Conservation (phyloP, 2,329 filamentous ascomycete species). For the Colletotrichum sojae region DNA sequence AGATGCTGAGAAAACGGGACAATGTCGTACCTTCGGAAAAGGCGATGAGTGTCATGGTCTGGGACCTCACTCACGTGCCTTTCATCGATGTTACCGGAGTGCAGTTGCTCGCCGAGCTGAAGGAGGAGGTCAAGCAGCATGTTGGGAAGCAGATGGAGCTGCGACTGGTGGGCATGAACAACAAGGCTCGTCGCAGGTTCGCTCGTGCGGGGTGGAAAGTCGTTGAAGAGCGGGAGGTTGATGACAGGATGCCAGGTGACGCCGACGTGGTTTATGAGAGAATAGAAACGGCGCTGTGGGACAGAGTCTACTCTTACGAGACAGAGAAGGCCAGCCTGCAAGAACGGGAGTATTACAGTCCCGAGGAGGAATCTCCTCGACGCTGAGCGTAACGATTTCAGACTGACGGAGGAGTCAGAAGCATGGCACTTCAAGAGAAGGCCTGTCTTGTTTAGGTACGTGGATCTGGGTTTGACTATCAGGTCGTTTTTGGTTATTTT, state of each 20-base stretch:
- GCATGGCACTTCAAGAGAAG: not conserved
- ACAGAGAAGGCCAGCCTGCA: slow-evolving; percentile 5
- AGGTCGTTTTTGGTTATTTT: too few relatives aligned
- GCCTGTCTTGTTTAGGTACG: too few relatives aligned
- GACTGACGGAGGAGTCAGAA: not conserved
- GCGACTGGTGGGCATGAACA: slow-evolving; percentile 63
- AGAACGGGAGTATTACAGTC: slow-evolving; percentile 1
- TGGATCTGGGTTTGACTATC: too few relatives aligned
- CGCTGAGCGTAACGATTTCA: not conserved
- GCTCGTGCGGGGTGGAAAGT: slow-evolving; percentile 55
- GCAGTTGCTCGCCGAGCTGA: slow-evolving; percentile 62
- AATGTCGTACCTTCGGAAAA: slow-evolving; percentile 52
- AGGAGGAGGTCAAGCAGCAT: slow-evolving; percentile 63
- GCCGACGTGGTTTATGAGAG: slow-evolving; percentile 41
- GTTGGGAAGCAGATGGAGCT: slow-evolving; percentile 62
- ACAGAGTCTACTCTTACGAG: not conserved
- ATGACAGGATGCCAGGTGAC: slow-evolving; percentile 42
- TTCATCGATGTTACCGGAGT: slow-evolving; percentile 69
- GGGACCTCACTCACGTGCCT: slow-evolving; percentile 67
- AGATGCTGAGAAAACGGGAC: slow-evolving; percentile 58
- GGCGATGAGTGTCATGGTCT: slow-evolving; percentile 62
- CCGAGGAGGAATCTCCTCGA: not conserved
- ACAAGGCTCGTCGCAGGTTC: slow-evolving; percentile 57
- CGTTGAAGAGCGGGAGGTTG: slow-evolving; percentile 44
- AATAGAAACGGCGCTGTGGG: slow-evolving; percentile 18